Evolutionary conservation across 345 rosid genomes (phyloP), one percentile per base, ranked within the genome.

Genomic region (Microthlaspi erraticum): DNA sequence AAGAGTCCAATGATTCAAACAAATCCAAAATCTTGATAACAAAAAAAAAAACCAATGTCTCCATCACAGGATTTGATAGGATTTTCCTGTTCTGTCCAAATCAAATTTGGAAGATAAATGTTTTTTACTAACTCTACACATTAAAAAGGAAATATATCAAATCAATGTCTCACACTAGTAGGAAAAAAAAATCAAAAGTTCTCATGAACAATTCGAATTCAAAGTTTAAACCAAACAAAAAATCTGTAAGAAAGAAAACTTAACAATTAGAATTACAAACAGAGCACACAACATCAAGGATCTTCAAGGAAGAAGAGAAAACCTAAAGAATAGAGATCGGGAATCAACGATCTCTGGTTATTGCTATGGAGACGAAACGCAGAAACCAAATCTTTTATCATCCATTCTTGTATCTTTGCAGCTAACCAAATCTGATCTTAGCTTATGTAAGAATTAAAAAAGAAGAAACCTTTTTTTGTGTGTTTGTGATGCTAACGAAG

Each of bases 191-290:
- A 33, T 12, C 72, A 66, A 41, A 39, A 58, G 46, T 66, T 73
- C 36, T 36, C 54, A 73, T 73, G 36, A 64, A 73, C 66, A 65
- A 38, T 73, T 65, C 66, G 23, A 74, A 41, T 66, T 20, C 1
- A 59, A 68, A 58, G 53, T 32, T 59, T 65, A 13, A 57, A 39
- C 7, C 54, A 56, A 43, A 63, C 3, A n/a, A 50, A 49, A 49
- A 36, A 9, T 38, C 52, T 65, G 66, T 66, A 64, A 64, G 18
- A 26, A 63, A 14, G 13, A 60, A 52, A 57, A 65, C 2, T 51
- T 51, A 74, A 74, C 56, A 74, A 60, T 67, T 67, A 74, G 73
- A 74, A 52, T 74, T 74, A 74, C 73, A 74, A 74, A 60, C 78
- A 74, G 51, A 74, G 42, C 78, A 74, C 78, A 67, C 78, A 74